phyloP scores from a whole-genome alignment of 179 eudicot species.

The Spinacia oleracea region DNA sequence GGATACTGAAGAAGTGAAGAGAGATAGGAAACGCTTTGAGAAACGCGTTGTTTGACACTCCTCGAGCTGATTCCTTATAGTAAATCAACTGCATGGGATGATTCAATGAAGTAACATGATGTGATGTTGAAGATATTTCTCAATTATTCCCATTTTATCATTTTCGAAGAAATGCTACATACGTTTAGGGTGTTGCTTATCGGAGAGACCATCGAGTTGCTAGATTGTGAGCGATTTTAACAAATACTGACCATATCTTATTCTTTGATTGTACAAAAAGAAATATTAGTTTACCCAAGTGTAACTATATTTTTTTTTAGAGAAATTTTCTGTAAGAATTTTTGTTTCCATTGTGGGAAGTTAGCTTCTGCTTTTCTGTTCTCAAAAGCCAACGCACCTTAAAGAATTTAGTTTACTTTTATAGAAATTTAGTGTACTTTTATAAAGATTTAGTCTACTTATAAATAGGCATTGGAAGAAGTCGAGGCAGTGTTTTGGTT shows the following conservation, averaged over 20 bases:
- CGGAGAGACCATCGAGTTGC: not conserved
- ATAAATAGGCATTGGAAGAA: too few species aligned
- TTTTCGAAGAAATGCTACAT: too few species aligned
- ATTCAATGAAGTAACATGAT: not conserved
- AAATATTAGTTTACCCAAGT: not conserved
- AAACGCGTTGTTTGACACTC: not conserved
- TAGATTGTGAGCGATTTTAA: too few species aligned
- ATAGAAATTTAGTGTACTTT: too few species aligned
- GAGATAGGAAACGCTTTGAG: conserved; percentile 13
- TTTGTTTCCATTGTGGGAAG: too few species aligned
- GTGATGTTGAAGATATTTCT: too few species aligned
- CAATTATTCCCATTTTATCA: not conserved
- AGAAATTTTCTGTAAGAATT: not conserved
- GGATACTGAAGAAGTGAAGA: conserved; percentile 38
- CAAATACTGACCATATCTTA: not conserved
- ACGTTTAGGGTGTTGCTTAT: too few species aligned
- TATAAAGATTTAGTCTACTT: too few species aligned
- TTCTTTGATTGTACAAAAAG: not conserved
- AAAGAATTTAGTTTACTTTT: too few species aligned
- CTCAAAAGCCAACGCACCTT: too few species aligned
- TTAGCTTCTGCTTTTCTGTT: too few species aligned
- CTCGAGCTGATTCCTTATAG: not conserved
- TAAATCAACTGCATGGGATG: not conserved
- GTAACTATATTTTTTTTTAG: not conserved
- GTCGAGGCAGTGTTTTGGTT: too few species aligned